A percentile compares a stretch with the other conserved stretches of the same genome.
phyloP scores from a whole-genome alignment of 306 rosid genomes.

The Trichosanthes truncata region DNA sequence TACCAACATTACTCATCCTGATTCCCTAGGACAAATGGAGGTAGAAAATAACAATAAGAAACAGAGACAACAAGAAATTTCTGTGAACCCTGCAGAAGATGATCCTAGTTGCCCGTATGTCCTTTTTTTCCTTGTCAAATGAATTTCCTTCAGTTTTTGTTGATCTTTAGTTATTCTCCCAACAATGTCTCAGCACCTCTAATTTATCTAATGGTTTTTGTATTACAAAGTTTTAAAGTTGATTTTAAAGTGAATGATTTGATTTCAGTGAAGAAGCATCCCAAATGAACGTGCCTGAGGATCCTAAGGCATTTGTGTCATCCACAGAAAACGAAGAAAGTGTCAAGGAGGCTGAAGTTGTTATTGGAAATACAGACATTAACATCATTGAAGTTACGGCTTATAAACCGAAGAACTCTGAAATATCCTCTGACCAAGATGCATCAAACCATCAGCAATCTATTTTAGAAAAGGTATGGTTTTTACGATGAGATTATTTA shows the following conservation, averaged over 20 bases:
- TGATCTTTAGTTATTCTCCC: neutral
- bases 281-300: slow-evolving; percentile 24
- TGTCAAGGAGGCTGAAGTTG: slow-evolving; percentile 35
- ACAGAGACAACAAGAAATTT: slow-evolving; percentile 35
- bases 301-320: slow-evolving; percentile 24
- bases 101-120: slow-evolving; percentile 35
- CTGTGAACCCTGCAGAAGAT: slow-evolving; percentile 22
- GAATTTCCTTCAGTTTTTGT: neutral
- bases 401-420: slow-evolving; percentile 34
- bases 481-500: slow-evolving; percentile 11
- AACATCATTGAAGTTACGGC: slow-evolving; percentile 51
- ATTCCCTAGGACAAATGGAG: slow-evolving; percentile 27
- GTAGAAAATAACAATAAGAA: slow-evolving; percentile 36
- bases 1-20: slow-evolving; percentile 17
- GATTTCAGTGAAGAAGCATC: slow-evolving; percentile 43
- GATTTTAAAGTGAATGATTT: neutral
- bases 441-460: slow-evolving; percentile 11
- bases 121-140: neutral
- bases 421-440: slow-evolving; percentile 15
- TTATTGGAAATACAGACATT: slow-evolving; percentile 53
- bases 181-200: neutral
- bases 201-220: neutral
- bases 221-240: neutral
- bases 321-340: slow-evolving; percentile 34
- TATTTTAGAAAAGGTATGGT: slow-evolving; percentile 17